These are phyloP conservation scores for Arctostaphylos glauca DNA, from an alignment of 148 eudicot species.

Conservation along the genomic window DNA sequence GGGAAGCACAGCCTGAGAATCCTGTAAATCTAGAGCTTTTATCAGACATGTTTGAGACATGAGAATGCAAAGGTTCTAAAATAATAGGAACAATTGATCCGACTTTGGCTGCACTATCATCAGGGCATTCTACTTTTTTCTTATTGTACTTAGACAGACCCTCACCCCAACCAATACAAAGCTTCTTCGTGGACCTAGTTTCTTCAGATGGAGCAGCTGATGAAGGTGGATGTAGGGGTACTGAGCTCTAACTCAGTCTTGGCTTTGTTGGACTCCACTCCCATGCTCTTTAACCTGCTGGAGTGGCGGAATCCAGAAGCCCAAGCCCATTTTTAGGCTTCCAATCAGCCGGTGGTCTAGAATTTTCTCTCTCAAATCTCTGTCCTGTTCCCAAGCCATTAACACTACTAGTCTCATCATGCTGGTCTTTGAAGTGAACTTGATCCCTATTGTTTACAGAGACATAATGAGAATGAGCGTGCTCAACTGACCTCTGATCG, in stretches of 20 bases:
- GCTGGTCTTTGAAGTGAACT: too few species aligned
- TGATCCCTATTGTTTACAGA: conserved; percentile 36
- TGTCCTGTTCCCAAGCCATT: conserved; percentile 39
- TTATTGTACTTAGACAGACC: conserved; percentile 93
- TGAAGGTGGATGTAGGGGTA: conserved; percentile 49
- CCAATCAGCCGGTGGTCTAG: conserved; percentile 57
- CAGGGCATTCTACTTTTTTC: conserved; percentile 72
- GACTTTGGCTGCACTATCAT: conserved; percentile 44
- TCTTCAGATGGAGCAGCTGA: conserved; percentile 51
- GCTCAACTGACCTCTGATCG: conserved; percentile 41
- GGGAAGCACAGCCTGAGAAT: conserved; percentile 70
- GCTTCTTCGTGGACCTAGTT: conserved; percentile 66
- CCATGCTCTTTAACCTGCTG: conserved; percentile 59
- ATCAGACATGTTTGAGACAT: conserved; percentile 37
- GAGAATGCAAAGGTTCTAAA: conserved; percentile 31
- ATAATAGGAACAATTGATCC: conserved; percentile 20
- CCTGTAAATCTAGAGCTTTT: conserved; percentile 56
- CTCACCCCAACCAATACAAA: conserved; percentile 94
- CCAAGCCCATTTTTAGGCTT: conserved; percentile 80
- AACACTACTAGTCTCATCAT: conserved; percentile 36
- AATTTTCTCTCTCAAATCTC: conserved; percentile 50
- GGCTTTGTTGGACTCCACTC: conserved; percentile 41
- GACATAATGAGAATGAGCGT: conserved; percentile 47
- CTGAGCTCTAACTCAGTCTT: conserved; percentile 39
- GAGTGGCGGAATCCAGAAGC: conserved; percentile 58